A percentile compares a stretch with the other conserved stretches of the same genome.
Evolutionary conservation across 176 grass and related monocot genomes (phyloP).

Genomic region (Carex littledalei): DNA sequence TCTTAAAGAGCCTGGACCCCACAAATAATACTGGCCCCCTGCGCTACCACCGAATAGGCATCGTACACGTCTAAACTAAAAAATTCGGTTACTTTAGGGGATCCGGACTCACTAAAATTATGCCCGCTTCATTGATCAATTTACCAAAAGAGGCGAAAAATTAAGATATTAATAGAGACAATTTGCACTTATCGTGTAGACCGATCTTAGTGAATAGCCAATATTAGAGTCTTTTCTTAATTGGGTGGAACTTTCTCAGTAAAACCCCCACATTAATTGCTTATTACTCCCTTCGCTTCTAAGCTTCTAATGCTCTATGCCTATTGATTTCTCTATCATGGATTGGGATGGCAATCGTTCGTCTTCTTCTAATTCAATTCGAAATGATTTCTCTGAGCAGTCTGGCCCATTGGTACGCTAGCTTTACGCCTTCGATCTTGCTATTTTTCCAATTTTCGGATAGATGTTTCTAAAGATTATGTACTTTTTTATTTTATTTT

Average conservation of each 20-base stretch:
- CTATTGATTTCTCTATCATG: too few relatives aligned
- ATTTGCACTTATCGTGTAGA: background rate
- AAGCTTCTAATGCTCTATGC: background rate
- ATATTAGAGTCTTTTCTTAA: background rate
- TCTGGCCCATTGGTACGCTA: conserved; percentile 9
- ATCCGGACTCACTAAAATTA: too few relatives aligned
- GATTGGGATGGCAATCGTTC: background rate
- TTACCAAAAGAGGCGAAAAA: background rate
- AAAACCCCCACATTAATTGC: background rate
- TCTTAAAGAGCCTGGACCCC: too few relatives aligned
- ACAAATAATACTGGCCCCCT: too few relatives aligned
- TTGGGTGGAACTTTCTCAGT: background rate
- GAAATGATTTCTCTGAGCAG: background rate
- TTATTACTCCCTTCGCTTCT: background rate
- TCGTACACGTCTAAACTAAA: too few relatives aligned
- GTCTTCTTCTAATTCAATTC: background rate
- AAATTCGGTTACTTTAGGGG: too few relatives aligned
- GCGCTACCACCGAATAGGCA: too few relatives aligned
- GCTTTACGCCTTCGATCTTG: background rate
- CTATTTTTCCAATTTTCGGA: background rate
- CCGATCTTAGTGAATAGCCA: background rate
- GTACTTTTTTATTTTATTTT: too few relatives aligned
- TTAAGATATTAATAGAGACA: background rate
- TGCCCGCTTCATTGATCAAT: background rate
- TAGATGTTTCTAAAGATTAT: background rate